Conservation (phyloP, 768 basidiomycete species). For the Phlebiopsis flavidoalba region DNA sequence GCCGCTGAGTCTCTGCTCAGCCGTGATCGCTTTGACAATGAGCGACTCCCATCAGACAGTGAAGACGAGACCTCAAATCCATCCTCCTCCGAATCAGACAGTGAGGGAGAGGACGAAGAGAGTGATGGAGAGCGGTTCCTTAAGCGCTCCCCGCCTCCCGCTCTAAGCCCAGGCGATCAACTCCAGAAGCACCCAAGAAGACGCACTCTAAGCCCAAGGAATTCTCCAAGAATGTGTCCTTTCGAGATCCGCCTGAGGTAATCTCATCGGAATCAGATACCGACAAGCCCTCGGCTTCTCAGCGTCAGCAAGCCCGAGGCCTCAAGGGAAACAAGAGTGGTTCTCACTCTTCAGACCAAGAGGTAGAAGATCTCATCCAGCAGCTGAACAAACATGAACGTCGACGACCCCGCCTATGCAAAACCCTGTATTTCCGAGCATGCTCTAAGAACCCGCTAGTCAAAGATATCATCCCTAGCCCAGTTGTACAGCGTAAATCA, state of each 20-base stretch:
- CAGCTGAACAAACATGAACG: neutral
- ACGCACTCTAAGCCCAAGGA: neutral
- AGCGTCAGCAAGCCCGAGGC: neutral
- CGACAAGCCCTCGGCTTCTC: neutral
- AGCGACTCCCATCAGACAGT: neutral
- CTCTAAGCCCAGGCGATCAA: too few species aligned
- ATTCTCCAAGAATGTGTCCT: neutral
- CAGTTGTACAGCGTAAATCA: neutral
- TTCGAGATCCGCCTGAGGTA: neutral
- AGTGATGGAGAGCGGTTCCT: too few species aligned
- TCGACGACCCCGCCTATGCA: neutral
- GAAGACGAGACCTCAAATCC: neutral
- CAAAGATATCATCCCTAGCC: neutral
- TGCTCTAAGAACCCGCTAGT: neutral
- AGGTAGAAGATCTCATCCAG: conserved; percentile 1
- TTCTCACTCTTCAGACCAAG: neutral
- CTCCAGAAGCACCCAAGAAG: neutral
- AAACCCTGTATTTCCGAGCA: neutral
- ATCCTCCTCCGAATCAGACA: neutral
- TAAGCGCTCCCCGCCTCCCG: too few species aligned
- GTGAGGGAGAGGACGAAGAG: neutral
- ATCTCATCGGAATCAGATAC: neutral
- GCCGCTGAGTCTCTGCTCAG: conserved; percentile 6
- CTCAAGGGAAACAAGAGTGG: neutral
- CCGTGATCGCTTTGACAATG: conserved; percentile 9